These are phyloP conservation scores for Pestalotiopsis fici DNA, from an alignment of 2,329 filamentous ascomycete species.

Conservation along the genomic window DNA sequence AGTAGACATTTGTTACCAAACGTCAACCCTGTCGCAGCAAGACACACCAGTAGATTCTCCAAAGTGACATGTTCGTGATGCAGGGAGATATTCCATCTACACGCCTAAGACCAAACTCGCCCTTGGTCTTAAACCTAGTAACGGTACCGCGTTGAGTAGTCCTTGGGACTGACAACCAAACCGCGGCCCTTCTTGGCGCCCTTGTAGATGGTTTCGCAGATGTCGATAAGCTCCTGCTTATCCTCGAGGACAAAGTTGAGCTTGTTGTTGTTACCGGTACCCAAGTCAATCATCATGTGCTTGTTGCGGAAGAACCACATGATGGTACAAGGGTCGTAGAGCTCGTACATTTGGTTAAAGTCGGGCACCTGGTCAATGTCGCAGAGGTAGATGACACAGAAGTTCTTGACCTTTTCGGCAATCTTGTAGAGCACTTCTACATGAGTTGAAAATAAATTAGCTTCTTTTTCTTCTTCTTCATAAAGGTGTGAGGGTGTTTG, in stretches of 20 bases:
- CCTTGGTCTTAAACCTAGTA: slow-evolving; percentile 19
- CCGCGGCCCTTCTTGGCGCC: slow-evolving; percentile 98
- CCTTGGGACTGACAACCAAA: slow-evolving; percentile 95
- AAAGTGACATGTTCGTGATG: too few species aligned
- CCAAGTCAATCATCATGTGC: slow-evolving; percentile 98
- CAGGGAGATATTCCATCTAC: too few species aligned
- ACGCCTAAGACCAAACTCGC: too few species aligned
- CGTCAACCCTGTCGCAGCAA: too few species aligned
- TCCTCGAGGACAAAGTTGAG: slow-evolving; percentile 96
- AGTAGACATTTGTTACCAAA: too few species aligned
- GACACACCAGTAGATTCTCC: too few species aligned
- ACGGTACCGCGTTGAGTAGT: slow-evolving; percentile 39
- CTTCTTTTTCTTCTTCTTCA: too few species aligned
- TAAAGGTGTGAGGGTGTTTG: too few species aligned
- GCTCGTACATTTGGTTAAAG: slow-evolving; percentile 95
- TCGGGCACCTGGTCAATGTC: slow-evolving; percentile 89
- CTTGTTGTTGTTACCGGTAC: slow-evolving; percentile 98
- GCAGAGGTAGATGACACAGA: slow-evolving; percentile 89
- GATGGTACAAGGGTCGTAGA: slow-evolving; percentile 89
- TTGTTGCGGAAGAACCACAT: slow-evolving; percentile 99
- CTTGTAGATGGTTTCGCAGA: slow-evolving; percentile 95
- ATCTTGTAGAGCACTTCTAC: slow-evolving; percentile 48
- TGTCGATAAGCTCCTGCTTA: slow-evolving; percentile 98
- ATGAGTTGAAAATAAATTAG: neutral
- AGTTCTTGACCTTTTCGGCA: slow-evolving; percentile 91